Conservation (phyloP, 192 early-diverging fungal genomes). For the Fimicolochytrium jonesii region DNA sequence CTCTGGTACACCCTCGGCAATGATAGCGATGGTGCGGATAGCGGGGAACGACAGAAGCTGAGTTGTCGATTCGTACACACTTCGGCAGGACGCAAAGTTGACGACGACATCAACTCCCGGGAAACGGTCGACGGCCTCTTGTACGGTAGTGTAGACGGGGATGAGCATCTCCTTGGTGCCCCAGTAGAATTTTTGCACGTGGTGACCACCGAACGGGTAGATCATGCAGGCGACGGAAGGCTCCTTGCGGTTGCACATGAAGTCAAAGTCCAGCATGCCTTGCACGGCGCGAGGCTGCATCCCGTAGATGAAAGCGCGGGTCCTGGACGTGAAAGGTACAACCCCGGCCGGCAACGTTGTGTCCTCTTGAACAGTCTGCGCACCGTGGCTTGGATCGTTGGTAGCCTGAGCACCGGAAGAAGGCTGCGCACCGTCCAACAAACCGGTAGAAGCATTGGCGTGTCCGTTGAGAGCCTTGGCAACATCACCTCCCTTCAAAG, state of each 20-base stretch:
- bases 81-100: conserved; percentile 98
- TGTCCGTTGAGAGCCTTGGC: conserved; percentile 4
- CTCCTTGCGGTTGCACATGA: conserved; percentile 87
- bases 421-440: conserved; percentile 25
- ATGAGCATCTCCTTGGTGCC: conserved; percentile 96
- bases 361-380: no score
- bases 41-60: conserved; percentile 82
- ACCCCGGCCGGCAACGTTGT: no score
- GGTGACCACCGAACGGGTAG: conserved; percentile 97
- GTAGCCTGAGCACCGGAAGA: no score
- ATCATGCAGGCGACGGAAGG: conserved; percentile 98
- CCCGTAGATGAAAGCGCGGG: conserved; percentile 92
- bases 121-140: conserved; percentile 78
- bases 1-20: conserved; percentile 98
- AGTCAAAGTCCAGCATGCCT: conserved; percentile 99
- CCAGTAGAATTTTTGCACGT: conserved; percentile 99
- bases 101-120: conserved; percentile 92
- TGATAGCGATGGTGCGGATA: conserved; percentile 94
- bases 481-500: conserved; percentile 57
- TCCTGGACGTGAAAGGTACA: conserved; percentile 69
- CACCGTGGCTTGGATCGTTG: not conserved
- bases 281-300: conserved; percentile 99
- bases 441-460: not conserved
- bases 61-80: conserved; percentile 85
- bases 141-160: conserved; percentile 84